A percentile compares a stretch with the other conserved stretches of the same genome.
These are phyloP conservation scores for Tubosaeta brunneosetosa DNA, from an alignment of 768 basidiomycete genomes.

Conservation along the genomic window DNA sequence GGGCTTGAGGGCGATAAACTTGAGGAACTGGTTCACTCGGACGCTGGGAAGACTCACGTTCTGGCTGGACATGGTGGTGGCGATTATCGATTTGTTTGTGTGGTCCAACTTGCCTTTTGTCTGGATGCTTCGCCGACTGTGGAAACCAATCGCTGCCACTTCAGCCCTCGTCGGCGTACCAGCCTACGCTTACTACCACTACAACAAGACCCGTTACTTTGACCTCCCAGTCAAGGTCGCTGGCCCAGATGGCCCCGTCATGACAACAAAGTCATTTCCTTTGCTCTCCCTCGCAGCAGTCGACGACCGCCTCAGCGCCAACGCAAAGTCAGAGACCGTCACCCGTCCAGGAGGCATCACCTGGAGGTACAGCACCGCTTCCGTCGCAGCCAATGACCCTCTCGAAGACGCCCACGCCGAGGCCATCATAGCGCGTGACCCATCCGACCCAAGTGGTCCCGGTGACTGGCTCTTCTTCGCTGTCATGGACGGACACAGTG, in stretches of 20 bases:
- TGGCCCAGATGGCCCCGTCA: conserved; percentile 53
- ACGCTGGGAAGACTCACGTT: background rate
- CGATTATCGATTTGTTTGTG: conserved; percentile 10
- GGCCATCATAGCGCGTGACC: conserved; percentile 62
- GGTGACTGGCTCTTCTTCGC: conserved; percentile 82
- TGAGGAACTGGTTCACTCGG: background rate
- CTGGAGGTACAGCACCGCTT: conserved; percentile 78
- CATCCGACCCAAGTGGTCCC: conserved; percentile 50
- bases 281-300: conserved; percentile 52
- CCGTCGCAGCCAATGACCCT: conserved; percentile 80
- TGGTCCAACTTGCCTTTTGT: background rate
- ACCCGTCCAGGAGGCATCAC: conserved; percentile 49
- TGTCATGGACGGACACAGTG: conserved; percentile 90
- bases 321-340: conserved; percentile 44
- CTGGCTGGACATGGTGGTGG: background rate
- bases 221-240: conserved; percentile 51
- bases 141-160: conserved; percentile 62
- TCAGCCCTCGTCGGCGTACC: conserved; percentile 53
- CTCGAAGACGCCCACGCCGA: conserved; percentile 85
- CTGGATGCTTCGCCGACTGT: conserved; percentile 57
- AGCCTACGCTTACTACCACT: conserved; percentile 54
- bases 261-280: conserved; percentile 48
- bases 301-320: conserved; percentile 54
- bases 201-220: conserved; percentile 48
- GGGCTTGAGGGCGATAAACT: background rate